Evolutionary conservation across 208 protist species (phyloP).

Genomic region (Angomonas deanei): DNA sequence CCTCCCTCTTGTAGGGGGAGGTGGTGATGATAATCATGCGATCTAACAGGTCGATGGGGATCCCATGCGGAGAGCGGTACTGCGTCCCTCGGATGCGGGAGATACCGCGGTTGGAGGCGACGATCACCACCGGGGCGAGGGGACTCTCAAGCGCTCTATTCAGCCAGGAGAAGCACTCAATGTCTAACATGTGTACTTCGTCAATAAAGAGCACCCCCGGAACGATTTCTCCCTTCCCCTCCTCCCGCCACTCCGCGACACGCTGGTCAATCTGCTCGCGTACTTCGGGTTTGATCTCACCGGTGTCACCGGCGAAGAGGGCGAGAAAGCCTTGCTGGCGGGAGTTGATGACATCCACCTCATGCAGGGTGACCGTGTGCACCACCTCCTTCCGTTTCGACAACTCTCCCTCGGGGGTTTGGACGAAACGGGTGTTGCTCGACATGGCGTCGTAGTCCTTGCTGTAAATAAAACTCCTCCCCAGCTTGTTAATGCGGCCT

Average conservation of each 20-base stretch:
- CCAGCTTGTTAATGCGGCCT: conserved; percentile 97
- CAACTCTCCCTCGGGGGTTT: conserved; percentile 98
- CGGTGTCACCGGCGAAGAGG: conserved; percentile 99
- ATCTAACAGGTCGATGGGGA: conserved; percentile 98
- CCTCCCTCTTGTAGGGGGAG: conserved; percentile 91
- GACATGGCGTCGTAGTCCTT: conserved; percentile 96
- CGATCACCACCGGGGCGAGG: conserved; percentile 98
- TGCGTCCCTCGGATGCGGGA: conserved; percentile 98
- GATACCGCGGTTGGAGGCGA: conserved; percentile 99
- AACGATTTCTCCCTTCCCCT: conserved; percentile 99
- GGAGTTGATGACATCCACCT: conserved; percentile 99
- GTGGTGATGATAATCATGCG: conserved; percentile 99
- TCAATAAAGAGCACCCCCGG: conserved; percentile 97
- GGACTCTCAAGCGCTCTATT: conserved; percentile 99
- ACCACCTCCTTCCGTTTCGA: conserved; percentile 99
- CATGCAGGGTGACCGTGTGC: conserved; percentile 99
- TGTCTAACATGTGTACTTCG: conserved; percentile 99
- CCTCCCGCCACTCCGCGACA: conserved; percentile 99
- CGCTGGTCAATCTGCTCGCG: conserved; percentile 99
- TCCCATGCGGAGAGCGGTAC: conserved; percentile 98
- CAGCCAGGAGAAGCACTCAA: conserved; percentile 99
- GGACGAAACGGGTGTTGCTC: conserved; percentile 93
- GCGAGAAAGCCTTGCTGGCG: conserved; percentile 99
- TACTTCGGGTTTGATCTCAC: conserved; percentile 99
- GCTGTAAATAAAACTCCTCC: conserved; percentile 95